Evolutionary conservation across 805 yeast genomes (phyloP).

Genomic region (Ogataea corticis): DNA sequence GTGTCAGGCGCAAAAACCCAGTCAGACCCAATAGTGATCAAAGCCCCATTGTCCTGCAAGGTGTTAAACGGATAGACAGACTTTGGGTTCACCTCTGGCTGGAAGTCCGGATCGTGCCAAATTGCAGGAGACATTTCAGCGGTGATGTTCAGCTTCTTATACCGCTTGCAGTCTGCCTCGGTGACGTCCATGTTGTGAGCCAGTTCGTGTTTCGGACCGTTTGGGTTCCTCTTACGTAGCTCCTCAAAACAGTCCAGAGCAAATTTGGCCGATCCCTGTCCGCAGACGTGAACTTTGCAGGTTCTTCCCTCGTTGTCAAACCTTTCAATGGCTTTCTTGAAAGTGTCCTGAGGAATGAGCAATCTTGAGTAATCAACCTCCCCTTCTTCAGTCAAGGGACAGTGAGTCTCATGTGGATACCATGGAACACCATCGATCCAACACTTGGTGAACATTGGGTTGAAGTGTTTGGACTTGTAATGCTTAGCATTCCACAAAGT

Average conservation of each 20-base stretch:
- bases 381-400: conserved; percentile 23
- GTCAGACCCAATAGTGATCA: conserved; percentile 30
- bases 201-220: conserved; percentile 28
- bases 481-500: conserved; percentile 23
- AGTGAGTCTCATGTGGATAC: conserved; percentile 28
- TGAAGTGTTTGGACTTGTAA: conserved; percentile 28
- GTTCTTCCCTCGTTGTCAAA: conserved; percentile 30
- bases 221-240: conserved; percentile 24
- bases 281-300: conserved; percentile 29
- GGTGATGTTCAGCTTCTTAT: conserved; percentile 25
- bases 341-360: conserved; percentile 29
- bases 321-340: conserved; percentile 25
- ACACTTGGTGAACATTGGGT: conserved; percentile 27
- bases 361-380: conserved; percentile 21
- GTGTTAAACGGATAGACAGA: conserved; percentile 30
- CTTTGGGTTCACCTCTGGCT: conserved; percentile 28
- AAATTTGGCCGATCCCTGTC: conserved; percentile 27
- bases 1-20: conserved; percentile 33
- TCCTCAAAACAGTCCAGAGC: conserved; percentile 30
- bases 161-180: conserved; percentile 24
- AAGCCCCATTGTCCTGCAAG: conserved; percentile 26
- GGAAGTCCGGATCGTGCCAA: conserved; percentile 30
- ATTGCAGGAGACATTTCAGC: conserved; percentile 33
- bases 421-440: conserved; percentile 34
- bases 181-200: conserved; percentile 32